phyloP scores from a whole-genome alignment of 306 rosid genomes.

The Vigna hirtella region DNA sequence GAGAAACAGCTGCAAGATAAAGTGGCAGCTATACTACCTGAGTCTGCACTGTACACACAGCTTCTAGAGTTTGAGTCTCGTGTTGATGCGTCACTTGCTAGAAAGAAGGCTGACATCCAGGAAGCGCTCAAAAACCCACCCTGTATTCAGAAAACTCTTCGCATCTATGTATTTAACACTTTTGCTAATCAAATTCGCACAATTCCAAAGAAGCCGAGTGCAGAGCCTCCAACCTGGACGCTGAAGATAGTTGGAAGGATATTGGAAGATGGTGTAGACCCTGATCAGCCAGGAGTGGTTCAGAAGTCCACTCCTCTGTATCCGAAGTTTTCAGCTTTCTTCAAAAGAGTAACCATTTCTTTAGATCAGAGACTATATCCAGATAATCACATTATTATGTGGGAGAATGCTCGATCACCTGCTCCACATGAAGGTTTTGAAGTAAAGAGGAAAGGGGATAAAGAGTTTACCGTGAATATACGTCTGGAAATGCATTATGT shows the following conservation, averaged over 20 bases:
- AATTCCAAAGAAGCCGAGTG: conserved; percentile 84
- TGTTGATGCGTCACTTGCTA: conserved; percentile 84
- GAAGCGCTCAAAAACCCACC: conserved; percentile 93
- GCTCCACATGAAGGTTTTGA: conserved; percentile 97
- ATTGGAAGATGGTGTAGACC: conserved; percentile 95
- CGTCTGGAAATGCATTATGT: conserved; percentile 92
- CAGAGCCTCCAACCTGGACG: conserved; percentile 93
- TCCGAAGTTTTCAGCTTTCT: conserved; percentile 93
- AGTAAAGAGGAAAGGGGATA: conserved; percentile 97
- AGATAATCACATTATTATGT: conserved; percentile 73
- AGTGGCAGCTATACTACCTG: conserved; percentile 88
- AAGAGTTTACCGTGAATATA: conserved; percentile 75
- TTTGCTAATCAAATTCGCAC: conserved; percentile 86
- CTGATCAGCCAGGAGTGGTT: conserved; percentile 90
- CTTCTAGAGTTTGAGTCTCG: conserved; percentile 97
- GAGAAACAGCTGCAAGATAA: conserved; percentile 92
- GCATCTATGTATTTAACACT: conserved; percentile 92
- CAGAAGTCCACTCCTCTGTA: conserved; percentile 83
- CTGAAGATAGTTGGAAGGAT: conserved; percentile 95
- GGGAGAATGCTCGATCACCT: conserved; percentile 90
- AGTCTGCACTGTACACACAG: conserved; percentile 93
- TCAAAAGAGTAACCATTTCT: conserved; percentile 86
- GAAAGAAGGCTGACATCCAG: conserved; percentile 97
- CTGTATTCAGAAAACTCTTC: conserved; percentile 89
- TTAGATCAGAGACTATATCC: conserved; percentile 98